phyloP scores from a whole-genome alignment of 2,329 filamentous ascomycete species.

The Chaetomium sp. region DNA sequence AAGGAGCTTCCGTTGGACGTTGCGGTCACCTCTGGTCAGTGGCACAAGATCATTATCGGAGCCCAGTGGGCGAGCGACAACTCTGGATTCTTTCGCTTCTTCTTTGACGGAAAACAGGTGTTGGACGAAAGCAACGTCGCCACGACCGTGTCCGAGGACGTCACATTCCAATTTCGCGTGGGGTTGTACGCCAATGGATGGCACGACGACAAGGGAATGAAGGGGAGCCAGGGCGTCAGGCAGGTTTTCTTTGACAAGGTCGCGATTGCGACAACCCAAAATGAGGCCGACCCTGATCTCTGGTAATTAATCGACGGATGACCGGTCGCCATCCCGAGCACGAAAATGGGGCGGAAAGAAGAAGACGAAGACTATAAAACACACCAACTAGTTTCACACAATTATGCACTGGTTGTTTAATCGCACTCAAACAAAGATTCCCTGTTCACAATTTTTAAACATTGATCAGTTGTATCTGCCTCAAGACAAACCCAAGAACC shows the following conservation, averaged over 20 bases:
- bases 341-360: neutral
- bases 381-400: too few relatives aligned
- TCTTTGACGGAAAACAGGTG: slow-evolving; percentile 41
- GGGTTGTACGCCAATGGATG: slow-evolving; percentile 46
- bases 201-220: slow-evolving; percentile 37
- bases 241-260: slow-evolving; percentile 47
- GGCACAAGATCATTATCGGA: slow-evolving; percentile 43
- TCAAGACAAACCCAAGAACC: too few relatives aligned
- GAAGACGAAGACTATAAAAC: neutral
- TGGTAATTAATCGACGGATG: neutral
- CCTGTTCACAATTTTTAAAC: too few relatives aligned
- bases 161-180: slow-evolving; percentile 39
- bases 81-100: slow-evolving; percentile 40
- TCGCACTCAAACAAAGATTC: too few relatives aligned
- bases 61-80: slow-evolving; percentile 38
- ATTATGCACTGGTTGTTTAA: too few relatives aligned
- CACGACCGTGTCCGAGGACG: slow-evolving; percentile 41
- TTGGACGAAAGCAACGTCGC: slow-evolving; percentile 33
- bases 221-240: slow-evolving; percentile 36
- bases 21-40: slow-evolving; percentile 30
- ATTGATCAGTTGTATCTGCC: too few relatives aligned
- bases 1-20: slow-evolving; percentile 17
- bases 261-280: slow-evolving; percentile 35
- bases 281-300: slow-evolving; percentile 32
- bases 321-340: too few relatives aligned